Evolutionary conservation across 2,329 filamentous ascomycete genomes (phyloP).

Genomic region (Sphaerostilbella broomeana): DNA sequence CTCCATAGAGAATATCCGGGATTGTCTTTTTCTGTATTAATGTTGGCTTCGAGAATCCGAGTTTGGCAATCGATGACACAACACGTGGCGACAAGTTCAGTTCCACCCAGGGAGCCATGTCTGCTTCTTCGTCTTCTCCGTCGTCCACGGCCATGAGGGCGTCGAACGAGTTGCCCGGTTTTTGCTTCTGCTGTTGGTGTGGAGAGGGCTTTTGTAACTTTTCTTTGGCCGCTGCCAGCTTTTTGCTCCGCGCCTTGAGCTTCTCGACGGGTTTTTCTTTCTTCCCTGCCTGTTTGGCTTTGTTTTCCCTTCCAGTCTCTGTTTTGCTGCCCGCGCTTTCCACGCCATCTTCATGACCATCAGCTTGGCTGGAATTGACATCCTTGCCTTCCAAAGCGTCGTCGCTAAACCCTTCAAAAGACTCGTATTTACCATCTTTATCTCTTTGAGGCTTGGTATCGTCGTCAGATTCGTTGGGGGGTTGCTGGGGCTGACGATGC

Average conservation of each 20-base stretch:
- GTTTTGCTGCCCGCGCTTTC: constrained; percentile 23
- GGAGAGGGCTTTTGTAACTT: constrained; percentile 31
- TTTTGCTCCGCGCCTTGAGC: constrained; percentile 20
- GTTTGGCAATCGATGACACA: constrained; percentile 65
- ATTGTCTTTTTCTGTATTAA: constrained; percentile 74
- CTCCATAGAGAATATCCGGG: constrained; percentile 72
- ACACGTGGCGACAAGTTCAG: constrained; percentile 67
- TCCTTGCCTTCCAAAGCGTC: constrained; percentile 26
- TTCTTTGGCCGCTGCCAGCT: constrained; percentile 31
- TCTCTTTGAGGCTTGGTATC: too few relatives aligned
- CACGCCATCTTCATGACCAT: constrained; percentile 26
- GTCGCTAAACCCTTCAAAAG: constrained; percentile 62
- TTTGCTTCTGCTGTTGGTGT: constrained; percentile 26
- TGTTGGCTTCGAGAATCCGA: constrained; percentile 77
- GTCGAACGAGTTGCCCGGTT: constrained; percentile 48
- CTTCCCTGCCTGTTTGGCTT: constrained; percentile 21
- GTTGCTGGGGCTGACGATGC: constrained; percentile 13
- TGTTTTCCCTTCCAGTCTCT: constrained; percentile 27
- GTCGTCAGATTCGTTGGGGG: constrained; percentile 18
- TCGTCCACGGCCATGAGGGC: constrained; percentile 46
- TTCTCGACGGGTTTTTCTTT: constrained; percentile 26
- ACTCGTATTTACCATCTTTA: constrained; percentile 37
- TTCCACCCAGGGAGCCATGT: constrained; percentile 72
- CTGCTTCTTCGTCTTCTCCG: constrained; percentile 48
- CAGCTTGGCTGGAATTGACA: constrained; percentile 28